These are phyloP conservation scores for Balansia obtecta DNA, from an alignment of 2,329 filamentous ascomycete species.

Conservation along the genomic window DNA sequence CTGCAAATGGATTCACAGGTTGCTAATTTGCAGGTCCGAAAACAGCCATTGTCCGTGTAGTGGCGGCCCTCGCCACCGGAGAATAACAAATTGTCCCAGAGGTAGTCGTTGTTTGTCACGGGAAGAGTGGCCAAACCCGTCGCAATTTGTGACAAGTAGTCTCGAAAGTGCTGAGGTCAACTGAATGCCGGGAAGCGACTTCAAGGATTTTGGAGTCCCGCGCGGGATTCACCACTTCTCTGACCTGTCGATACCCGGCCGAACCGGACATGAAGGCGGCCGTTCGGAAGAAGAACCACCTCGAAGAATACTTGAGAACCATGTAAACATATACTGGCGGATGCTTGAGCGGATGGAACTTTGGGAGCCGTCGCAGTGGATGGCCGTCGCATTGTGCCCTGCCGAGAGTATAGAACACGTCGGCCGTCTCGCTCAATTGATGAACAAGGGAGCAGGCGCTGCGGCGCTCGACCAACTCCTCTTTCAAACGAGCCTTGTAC, in stretches of 20 bases:
- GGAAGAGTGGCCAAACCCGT: conserved; percentile 23
- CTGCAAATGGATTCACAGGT: background rate
- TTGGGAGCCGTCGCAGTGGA: conserved; percentile 17
- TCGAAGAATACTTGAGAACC: conserved; percentile 28
- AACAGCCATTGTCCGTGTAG: background rate
- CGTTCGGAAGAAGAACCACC: conserved; percentile 28
- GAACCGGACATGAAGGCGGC: conserved; percentile 20
- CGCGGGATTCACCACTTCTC: conserved; percentile 31
- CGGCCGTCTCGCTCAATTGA: conserved; percentile 30
- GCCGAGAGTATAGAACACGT: conserved; percentile 29
- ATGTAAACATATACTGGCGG: conserved; percentile 26
- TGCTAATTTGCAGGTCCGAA: background rate
- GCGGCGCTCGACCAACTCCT: conserved; percentile 25
- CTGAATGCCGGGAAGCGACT: conserved; percentile 25
- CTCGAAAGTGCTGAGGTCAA: conserved; percentile 21
- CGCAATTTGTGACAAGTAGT: conserved; percentile 16
- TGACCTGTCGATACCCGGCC: conserved; percentile 13
- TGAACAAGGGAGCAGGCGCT: conserved; percentile 16
- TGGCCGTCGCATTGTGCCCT: conserved; percentile 26
- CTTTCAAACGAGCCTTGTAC: conserved; percentile 25
- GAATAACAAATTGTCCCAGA: too few relatives aligned
- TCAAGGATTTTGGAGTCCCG: conserved; percentile 22
- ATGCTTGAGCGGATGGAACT: conserved; percentile 12
- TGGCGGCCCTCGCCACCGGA: background rate
- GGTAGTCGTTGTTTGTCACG: conserved; percentile 8